Evolutionary conservation across 1,284 basidiomycete species (phyloP).

Genomic region (Polyporus tsugae): DNA sequence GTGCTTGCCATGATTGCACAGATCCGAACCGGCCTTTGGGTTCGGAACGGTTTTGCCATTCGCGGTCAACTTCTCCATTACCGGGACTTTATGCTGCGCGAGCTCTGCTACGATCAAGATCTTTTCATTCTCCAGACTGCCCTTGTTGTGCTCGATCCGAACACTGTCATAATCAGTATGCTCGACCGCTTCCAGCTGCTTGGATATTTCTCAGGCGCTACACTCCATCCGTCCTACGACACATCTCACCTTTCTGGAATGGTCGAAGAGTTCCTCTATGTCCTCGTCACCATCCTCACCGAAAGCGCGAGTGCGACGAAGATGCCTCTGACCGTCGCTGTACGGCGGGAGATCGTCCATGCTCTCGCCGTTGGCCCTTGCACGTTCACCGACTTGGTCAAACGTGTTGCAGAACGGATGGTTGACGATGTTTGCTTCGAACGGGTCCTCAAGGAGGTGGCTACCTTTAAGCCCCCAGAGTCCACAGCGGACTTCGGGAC

Average conservation of each 20-base stretch:
- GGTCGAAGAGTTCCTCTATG: slow-evolving; percentile 92
- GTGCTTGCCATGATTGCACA: slow-evolving; percentile 93
- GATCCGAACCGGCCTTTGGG: slow-evolving; percentile 96
- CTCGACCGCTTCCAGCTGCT: slow-evolving; percentile 90
- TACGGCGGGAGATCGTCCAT: slow-evolving; percentile 91
- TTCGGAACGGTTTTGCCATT: slow-evolving; percentile 96
- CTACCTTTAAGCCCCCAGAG: slow-evolving; percentile 87
- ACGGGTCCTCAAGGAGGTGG: slow-evolving; percentile 80
- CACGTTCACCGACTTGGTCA: slow-evolving; percentile 92
- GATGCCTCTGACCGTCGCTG: slow-evolving; percentile 71
- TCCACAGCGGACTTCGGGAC: slow-evolving; percentile 81
- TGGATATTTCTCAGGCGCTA: slow-evolving; percentile 79
- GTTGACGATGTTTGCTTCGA: slow-evolving; percentile 90
- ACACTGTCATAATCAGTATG: slow-evolving; percentile 84
- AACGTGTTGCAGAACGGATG: slow-evolving; percentile 90
- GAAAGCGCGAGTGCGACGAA: slow-evolving; percentile 84
- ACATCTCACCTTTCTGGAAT: slow-evolving; percentile 79
- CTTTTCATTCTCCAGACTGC: slow-evolving; percentile 91
- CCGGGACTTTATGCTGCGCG: slow-evolving; percentile 94
- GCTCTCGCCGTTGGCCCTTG: slow-evolving; percentile 89
- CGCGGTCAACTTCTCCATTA: slow-evolving; percentile 97
- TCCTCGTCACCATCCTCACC: slow-evolving; percentile 88
- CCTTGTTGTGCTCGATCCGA: slow-evolving; percentile 82
- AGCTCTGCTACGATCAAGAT: slow-evolving; percentile 97
- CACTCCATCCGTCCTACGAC: slow-evolving; percentile 71